Evolutionary conservation across 176 grass and related monocot genomes (phyloP).

Genomic region (Zea luxurians): DNA sequence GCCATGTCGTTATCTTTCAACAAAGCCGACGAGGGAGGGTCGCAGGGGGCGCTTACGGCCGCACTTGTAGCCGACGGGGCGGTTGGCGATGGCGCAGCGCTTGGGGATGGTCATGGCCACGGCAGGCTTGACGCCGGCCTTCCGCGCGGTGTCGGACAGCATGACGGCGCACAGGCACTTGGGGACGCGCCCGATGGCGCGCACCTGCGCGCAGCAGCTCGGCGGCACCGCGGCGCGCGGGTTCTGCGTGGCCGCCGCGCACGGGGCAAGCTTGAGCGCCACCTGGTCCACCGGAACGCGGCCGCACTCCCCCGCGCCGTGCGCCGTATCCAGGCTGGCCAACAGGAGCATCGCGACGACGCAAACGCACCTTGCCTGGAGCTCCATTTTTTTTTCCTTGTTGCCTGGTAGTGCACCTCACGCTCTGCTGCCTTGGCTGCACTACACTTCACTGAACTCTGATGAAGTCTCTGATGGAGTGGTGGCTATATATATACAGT

Average conservation of each 20-base stretch:
- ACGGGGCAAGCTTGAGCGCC: conserved; percentile 64
- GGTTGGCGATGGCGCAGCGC: conserved; percentile 70
- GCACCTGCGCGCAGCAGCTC: conserved; percentile 66
- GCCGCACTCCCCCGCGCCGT: conserved; percentile 74
- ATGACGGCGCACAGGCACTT: conserved; percentile 79
- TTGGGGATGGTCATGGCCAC: conserved; percentile 85
- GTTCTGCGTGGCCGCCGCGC: conserved; percentile 63
- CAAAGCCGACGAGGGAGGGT: neutral
- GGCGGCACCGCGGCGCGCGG: conserved; percentile 41
- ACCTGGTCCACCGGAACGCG: conserved; percentile 46
- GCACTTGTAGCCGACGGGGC: conserved; percentile 85
- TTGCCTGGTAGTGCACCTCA: neutral
- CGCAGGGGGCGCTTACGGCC: conserved; percentile 43
- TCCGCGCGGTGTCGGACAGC: conserved; percentile 68
- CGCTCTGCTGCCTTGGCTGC: neutral
- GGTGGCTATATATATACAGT: conserved; percentile 46
- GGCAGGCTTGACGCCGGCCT: conserved; percentile 63
- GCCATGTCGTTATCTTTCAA: neutral
- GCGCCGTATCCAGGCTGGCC: conserved; percentile 25
- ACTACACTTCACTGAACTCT: neutral
- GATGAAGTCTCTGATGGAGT: neutral
- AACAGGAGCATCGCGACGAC: conserved; percentile 46
- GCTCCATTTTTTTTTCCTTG: conserved; percentile 41
- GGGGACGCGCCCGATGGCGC: conserved; percentile 55
- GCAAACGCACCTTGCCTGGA: conserved; percentile 43